Evolutionary conservation across 352 stramenopile genomes (phyloP).

Genomic region (Globisporangium heterothallicum): DNA sequence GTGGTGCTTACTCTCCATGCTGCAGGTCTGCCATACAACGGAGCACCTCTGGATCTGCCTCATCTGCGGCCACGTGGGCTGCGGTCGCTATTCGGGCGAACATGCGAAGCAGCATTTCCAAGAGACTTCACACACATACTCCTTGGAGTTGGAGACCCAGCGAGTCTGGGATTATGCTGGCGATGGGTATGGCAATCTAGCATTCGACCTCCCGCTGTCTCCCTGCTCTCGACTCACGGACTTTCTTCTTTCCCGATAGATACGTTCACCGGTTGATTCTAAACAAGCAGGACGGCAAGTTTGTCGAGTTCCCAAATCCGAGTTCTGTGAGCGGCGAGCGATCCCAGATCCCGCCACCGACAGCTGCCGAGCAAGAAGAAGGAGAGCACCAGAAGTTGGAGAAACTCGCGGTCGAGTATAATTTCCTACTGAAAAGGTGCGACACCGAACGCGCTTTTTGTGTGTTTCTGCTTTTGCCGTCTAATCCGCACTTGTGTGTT

Average conservation of each 20-base stretch:
- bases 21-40: slow-evolving; percentile 86
- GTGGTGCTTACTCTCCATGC: too few relatives aligned
- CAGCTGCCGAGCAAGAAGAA: slow-evolving; percentile 85
- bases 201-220: too few relatives aligned
- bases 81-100: slow-evolving; percentile 92
- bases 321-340: slow-evolving; percentile 61
- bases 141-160: slow-evolving; percentile 92
- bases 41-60: slow-evolving; percentile 96
- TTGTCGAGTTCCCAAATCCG: slow-evolving; percentile 93
- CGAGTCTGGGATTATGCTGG: slow-evolving; percentile 95
- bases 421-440: slow-evolving; percentile 92
- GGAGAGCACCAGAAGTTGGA: slow-evolving; percentile 94
- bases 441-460: not conserved
- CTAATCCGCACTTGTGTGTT: not conserved
- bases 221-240: slow-evolving; percentile 20
- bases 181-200: slow-evolving; percentile 61
- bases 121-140: slow-evolving; percentile 92
- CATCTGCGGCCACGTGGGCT: slow-evolving; percentile 95
- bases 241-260: slow-evolving; percentile 10
- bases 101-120: slow-evolving; percentile 94
- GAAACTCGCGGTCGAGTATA: slow-evolving; percentile 94
- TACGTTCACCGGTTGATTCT: slow-evolving; percentile 86
- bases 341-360: slow-evolving; percentile 59
- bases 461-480: not conserved
- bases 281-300: slow-evolving; percentile 92